Base-by-base conservation (phyloP, 208 protist species). In the Leishmania mexicana region DNA sequence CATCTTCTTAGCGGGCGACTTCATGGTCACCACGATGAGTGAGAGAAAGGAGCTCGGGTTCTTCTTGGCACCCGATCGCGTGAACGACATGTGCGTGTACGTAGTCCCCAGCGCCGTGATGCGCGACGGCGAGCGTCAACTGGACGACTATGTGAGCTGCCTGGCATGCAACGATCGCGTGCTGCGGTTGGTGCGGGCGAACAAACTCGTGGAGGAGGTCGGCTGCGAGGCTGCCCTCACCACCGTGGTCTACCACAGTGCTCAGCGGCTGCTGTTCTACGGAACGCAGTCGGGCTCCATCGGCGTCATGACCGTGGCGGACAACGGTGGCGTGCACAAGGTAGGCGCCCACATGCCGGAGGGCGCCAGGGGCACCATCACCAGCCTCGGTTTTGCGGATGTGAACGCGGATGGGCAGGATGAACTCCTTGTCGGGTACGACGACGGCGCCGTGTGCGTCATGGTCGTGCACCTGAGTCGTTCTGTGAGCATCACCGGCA, bases 41-140 rank as follows among this genome's bases (percentile, higher is more conserved):
- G 96, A 98, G 78, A 88, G 81, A 1, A 93, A 92, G 42, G 93
- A 97, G 84, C 82, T 95, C 11, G 94, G 94, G 51, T 96, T 97
- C 62, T 98, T 89, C 89, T 92, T 98, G 80, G 88, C 92, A 1
- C 94, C 96, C 24, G 96, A 98, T 68, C 87, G 93, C 38, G 89
- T 98, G n/a, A 92, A 96, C 76, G 87, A 84, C 54, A 94, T 97
- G 89, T 85, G 83, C 45, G 62, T 83, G 35, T 86, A 80, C 67
- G 47, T 83, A n/a, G 19, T 49, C 51, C 83, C 83, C 13, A 65
- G 13, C 64, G 47, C 78, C 11, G 47, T 58, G 35, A 38, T 42
- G 17, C 53, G n/a, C 10, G 74, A 64, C 19, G 78, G 54, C 31
- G 83, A 82, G 49, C 78, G 78, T 54, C 78, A 80, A 57, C 81